A percentile compares a stretch with the other conserved stretches of the same genome.
phyloP scores from a whole-genome alignment of 2,329 filamentous ascomycete genomes.

The Chrysoporthe puriensis region DNA sequence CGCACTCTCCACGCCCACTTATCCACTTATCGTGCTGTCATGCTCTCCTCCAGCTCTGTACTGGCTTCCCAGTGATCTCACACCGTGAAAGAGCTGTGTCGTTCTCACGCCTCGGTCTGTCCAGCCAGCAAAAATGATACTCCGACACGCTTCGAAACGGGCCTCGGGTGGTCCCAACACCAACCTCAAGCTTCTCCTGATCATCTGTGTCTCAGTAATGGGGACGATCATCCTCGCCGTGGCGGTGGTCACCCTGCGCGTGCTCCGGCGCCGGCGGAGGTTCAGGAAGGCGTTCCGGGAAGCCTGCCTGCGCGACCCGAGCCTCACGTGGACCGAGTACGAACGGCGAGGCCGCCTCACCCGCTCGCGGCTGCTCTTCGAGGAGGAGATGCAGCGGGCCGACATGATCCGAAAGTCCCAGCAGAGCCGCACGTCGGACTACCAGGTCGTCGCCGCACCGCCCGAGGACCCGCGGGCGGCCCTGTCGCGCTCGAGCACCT shows the following conservation, averaged over 20 bases:
- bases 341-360: slow-evolving; percentile 29
- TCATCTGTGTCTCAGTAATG: slow-evolving; percentile 11
- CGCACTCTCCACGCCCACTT: not conserved
- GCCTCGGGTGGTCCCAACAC: not conserved
- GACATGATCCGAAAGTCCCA: slow-evolving; percentile 33
- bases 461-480: not conserved
- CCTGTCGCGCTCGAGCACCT: slow-evolving; percentile 17
- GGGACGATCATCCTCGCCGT: slow-evolving; percentile 8
- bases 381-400: slow-evolving; percentile 32
- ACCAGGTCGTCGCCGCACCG: not conserved
- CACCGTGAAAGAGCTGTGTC: not conserved
- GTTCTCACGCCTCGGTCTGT: not conserved
- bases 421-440: slow-evolving; percentile 31
- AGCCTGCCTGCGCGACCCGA: slow-evolving; percentile 30
- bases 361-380: slow-evolving; percentile 30
- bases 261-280: slow-evolving; percentile 25
- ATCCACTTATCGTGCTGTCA: not conserved
- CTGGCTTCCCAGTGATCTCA: not conserved
- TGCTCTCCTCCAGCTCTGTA: not conserved
- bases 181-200: slow-evolving; percentile 8
- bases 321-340: slow-evolving; percentile 33
- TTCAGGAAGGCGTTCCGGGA: slow-evolving; percentile 22
- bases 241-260: slow-evolving; percentile 11
- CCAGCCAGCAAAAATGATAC: slow-evolving; percentile 4
- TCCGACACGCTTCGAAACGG: not conserved